Evolutionary conservation across 2,329 filamentous ascomycete species (phyloP).

Genomic region (Colletotrichum gloeosporioides): DNA sequence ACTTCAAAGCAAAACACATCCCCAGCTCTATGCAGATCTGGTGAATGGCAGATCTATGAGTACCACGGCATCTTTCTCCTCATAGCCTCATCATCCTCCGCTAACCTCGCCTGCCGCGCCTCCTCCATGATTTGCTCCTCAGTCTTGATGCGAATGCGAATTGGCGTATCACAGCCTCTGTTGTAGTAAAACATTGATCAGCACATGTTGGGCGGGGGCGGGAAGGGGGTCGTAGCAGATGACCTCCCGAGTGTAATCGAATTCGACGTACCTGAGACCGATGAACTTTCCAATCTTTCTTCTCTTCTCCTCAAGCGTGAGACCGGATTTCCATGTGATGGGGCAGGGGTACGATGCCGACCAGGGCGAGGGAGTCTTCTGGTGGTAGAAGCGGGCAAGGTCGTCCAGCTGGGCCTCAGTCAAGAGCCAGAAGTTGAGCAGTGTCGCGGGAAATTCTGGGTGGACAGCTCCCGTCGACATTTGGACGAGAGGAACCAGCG

Average conservation of each 20-base stretch:
- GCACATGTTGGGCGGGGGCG: background rate
- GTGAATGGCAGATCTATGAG: slow-evolving; percentile 5
- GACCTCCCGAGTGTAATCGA: slow-evolving; percentile 41
- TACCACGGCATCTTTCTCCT: slow-evolving; percentile 50
- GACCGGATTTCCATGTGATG: slow-evolving; percentile 63
- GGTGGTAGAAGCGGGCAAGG: slow-evolving; percentile 76
- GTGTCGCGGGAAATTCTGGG: slow-evolving; percentile 67
- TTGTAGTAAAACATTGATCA: background rate
- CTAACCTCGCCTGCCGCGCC: slow-evolving; percentile 41
- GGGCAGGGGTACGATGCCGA: slow-evolving; percentile 69
- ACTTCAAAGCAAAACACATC: background rate
- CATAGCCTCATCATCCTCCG: slow-evolving; percentile 52
- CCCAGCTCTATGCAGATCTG: background rate
- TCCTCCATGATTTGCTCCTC: slow-evolving; percentile 55
- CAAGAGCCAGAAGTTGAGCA: slow-evolving; percentile 77
- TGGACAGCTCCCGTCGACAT: slow-evolving; percentile 67
- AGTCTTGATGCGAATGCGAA: slow-evolving; percentile 33
- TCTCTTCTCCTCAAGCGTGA: slow-evolving; percentile 70
- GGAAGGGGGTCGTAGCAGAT: slow-evolving; percentile 25
- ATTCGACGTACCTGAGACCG: slow-evolving; percentile 64
- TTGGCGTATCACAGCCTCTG: slow-evolving; percentile 22
- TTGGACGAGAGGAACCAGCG: slow-evolving; percentile 71
- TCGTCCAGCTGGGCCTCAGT: slow-evolving; percentile 73
- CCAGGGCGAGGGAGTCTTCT: slow-evolving; percentile 63
- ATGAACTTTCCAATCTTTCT: slow-evolving; percentile 77